A percentile compares a stretch with the other conserved stretches of the same genome.
phyloP scores from a whole-genome alignment of 257 asterid genomes.

The Solanum boliviense region DNA sequence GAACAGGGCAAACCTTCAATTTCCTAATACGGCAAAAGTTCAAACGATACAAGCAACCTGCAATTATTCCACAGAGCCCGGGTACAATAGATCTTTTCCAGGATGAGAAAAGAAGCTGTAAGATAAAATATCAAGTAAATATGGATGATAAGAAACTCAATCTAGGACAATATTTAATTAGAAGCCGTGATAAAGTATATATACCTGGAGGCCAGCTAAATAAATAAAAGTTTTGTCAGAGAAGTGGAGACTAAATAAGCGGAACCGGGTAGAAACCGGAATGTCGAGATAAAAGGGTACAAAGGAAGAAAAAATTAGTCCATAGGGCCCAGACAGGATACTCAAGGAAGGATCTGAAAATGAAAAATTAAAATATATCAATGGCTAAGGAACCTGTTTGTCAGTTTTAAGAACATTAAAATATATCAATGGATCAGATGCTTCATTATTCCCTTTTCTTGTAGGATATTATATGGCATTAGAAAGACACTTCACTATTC shows the following conservation, averaged over 20 bases:
- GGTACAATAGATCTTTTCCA: slow-evolving; percentile 96
- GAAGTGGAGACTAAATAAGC: slow-evolving; percentile 59
- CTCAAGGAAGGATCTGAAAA: slow-evolving; percentile 70
- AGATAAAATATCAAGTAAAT: not conserved
- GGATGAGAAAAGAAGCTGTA: slow-evolving; percentile 89
- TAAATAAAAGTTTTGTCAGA: slow-evolving; percentile 95
- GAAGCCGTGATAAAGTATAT: not conserved
- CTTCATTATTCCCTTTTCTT: not conserved
- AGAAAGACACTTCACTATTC: not conserved
- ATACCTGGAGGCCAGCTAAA: slow-evolving; percentile 98
- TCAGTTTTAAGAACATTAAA: not conserved
- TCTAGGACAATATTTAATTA: not conserved
- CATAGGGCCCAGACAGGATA: slow-evolving; percentile 89
- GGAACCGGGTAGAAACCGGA: slow-evolving; percentile 87
- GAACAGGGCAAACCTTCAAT: slow-evolving; percentile 48
- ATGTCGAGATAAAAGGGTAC: slow-evolving; percentile 93
- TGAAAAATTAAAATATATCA: slow-evolving; percentile 2
- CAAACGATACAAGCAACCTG: slow-evolving; percentile 84
- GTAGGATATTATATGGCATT: not conserved
- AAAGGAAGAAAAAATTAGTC: slow-evolving; percentile 75
- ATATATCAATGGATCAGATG: not conserved
- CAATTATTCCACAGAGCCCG: slow-evolving; percentile 91
- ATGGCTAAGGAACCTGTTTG: not conserved
- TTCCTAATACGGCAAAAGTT: slow-evolving; percentile 58
- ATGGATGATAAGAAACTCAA: not conserved